Percentiles rank a stretch among this genome's conserved stretches.
Evolutionary conservation across 1,284 basidiomycete species (phyloP).

Genomic region (Pseudomicrostroma phylloplanum): DNA sequence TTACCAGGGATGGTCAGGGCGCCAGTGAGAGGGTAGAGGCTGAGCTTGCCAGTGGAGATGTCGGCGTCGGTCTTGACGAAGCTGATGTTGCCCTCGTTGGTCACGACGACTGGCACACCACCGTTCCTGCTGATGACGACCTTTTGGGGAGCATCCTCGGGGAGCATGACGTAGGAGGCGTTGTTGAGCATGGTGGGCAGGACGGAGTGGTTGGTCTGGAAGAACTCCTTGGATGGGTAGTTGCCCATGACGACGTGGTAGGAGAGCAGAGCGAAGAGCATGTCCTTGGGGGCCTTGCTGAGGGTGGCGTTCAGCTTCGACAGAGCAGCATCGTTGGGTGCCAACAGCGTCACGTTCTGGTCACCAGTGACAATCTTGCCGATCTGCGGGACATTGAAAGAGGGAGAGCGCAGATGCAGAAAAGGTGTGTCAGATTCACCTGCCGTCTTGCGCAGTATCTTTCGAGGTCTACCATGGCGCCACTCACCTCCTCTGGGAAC

Average conservation of each 20-base stretch:
- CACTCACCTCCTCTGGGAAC: constrained; percentile 4
- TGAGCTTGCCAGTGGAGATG: constrained; percentile 3
- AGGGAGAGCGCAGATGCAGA: constrained; percentile 3
- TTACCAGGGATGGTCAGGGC: constrained; percentile 53
- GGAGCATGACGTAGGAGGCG: constrained; percentile 5
- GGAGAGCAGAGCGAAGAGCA: constrained; percentile 56
- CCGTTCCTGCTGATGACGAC: not conserved
- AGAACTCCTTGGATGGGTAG: constrained; percentile 42
- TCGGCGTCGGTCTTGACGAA: constrained; percentile 50
- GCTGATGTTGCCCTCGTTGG: not conserved
- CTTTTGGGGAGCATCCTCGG: not conserved
- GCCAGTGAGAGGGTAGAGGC: constrained; percentile 37
- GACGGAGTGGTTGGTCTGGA: constrained; percentile 50
- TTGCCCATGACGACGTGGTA: constrained; percentile 62
- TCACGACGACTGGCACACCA: not conserved
- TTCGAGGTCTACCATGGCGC: not conserved
- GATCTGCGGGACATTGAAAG: not conserved
- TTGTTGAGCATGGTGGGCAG: constrained; percentile 61
- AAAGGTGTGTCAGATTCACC: too few species aligned
- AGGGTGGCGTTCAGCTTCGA: constrained; percentile 42
- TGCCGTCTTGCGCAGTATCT: not conserved
- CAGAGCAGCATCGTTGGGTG: constrained; percentile 50
- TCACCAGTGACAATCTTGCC: not conserved
- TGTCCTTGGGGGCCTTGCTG: constrained; percentile 42
- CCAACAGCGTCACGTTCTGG: constrained; percentile 46